Conservation (phyloP, 1,284 basidiomycete genomes). For the Heterobasidion irregulare region DNA sequence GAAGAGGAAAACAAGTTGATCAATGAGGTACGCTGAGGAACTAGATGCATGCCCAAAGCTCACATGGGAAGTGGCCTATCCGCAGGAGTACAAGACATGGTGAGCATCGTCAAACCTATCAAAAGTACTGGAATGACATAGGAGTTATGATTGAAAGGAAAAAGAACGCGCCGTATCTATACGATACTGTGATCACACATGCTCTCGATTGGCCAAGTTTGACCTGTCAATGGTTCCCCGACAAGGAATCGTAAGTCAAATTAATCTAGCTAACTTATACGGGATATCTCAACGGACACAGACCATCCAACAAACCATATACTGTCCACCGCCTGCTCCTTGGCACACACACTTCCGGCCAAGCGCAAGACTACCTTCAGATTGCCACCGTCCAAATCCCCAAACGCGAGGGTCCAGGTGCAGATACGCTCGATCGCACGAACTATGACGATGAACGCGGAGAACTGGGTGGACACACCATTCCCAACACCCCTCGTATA, state of each 20-base stretch:
- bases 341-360: slow-evolving; percentile 95
- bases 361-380: slow-evolving; percentile 93
- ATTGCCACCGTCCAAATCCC: slow-evolving; percentile 94
- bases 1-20: slow-evolving; percentile 88
- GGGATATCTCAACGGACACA: slow-evolving; percentile 18
- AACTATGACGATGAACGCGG: slow-evolving; percentile 93
- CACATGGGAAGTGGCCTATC: slow-evolving; percentile 1
- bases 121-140: slow-evolving; percentile 2
- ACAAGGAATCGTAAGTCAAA: slow-evolving; percentile 79
- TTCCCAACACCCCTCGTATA: slow-evolving; percentile 74
- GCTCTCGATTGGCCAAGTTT: slow-evolving; percentile 97
- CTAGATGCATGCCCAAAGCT: not conserved
- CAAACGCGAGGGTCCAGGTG: slow-evolving; percentile 56
- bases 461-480: slow-evolving; percentile 81
- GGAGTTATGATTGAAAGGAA: slow-evolving; percentile 49
- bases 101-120: slow-evolving; percentile 19
- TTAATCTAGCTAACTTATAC: not conserved
- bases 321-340: slow-evolving; percentile 90
- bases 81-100: slow-evolving; percentile 81
- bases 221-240: slow-evolving; percentile 99
- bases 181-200: slow-evolving; percentile 96
- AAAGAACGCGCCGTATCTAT: slow-evolving; percentile 96
- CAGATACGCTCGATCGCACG: slow-evolving; percentile 68
- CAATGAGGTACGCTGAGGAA: slow-evolving; percentile 60
- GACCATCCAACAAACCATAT: slow-evolving; percentile 85